phyloP scores from a whole-genome alignment of 495 filamentous ascomycete species.

The Trichocladium uniseriatum region DNA sequence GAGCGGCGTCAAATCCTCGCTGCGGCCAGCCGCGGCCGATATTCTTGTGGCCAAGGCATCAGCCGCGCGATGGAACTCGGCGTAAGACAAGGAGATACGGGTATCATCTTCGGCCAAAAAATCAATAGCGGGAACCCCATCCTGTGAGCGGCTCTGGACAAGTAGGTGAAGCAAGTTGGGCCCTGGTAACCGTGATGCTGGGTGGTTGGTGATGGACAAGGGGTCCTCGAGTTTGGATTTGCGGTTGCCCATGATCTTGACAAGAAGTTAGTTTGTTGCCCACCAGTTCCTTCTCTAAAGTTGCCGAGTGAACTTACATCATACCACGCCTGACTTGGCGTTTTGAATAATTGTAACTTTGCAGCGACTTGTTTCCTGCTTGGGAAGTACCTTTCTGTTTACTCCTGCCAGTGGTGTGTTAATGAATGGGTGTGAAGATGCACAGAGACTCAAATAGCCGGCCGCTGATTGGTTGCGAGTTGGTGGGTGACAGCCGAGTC shows the following conservation, averaged over 20 bases:
- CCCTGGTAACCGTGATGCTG: constrained; percentile 44
- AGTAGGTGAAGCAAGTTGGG: constrained; percentile 56
- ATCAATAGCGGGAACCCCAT: constrained; percentile 37
- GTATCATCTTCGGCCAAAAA: constrained; percentile 42
- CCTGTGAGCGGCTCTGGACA: constrained; percentile 22
- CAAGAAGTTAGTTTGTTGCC: neutral
- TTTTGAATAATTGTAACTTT: no score
- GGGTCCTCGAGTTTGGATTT: neutral
- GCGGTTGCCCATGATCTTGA: neutral
- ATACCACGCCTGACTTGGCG: no score
- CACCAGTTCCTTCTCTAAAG: no score
- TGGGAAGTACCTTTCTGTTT: no score
- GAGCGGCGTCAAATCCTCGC: constrained; percentile 31
- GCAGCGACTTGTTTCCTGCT: neutral
- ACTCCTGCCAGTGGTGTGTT: no score
- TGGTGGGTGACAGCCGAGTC: neutral
- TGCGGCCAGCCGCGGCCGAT: no score
- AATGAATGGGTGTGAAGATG: no score
- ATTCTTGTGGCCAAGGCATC: constrained; percentile 47
- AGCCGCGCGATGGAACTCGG: constrained; percentile 47
- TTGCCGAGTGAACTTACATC: no score
- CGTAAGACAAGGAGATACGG: constrained; percentile 44
- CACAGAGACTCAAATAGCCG: constrained; percentile 7
- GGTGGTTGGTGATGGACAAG: constrained; percentile 53
- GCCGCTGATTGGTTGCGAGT: constrained; percentile 14